A percentile compares a stretch with the other conserved stretches of the same genome.
These are phyloP conservation scores for Aspergillus bridgeri DNA, from an alignment of 495 filamentous ascomycete genomes.

Conservation along the genomic window DNA sequence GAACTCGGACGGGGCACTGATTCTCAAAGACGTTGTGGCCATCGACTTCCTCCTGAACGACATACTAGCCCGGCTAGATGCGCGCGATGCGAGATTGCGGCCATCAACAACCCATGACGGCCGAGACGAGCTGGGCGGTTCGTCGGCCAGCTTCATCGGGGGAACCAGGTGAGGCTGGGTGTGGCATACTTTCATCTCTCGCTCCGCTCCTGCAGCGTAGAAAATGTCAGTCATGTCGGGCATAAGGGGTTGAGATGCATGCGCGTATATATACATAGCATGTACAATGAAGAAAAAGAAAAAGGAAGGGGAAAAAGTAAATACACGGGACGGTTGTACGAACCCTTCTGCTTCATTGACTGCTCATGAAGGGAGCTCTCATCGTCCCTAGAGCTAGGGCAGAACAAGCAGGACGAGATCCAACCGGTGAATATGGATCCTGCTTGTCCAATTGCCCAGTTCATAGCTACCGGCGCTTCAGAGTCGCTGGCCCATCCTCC, in stretches of 20 bases:
- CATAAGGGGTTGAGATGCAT: neutral
- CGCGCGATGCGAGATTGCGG: conserved; percentile 43
- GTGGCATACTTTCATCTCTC: conserved; percentile 47
- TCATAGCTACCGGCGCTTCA: conserved; percentile 45
- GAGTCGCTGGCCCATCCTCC: conserved; percentile 30
- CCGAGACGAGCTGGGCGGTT: conserved; percentile 35
- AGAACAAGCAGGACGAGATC: conserved; percentile 42
- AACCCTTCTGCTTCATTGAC: conserved; percentile 28
- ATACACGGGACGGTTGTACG: neutral
- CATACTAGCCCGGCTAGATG: conserved; percentile 51
- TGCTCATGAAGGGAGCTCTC: conserved; percentile 22
- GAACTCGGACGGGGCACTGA: conserved; percentile 54
- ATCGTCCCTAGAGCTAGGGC: conserved; percentile 26
- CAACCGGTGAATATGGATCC: conserved; percentile 42
- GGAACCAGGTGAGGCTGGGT: conserved; percentile 49
- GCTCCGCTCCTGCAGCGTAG: conserved; percentile 30
- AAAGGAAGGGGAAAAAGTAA: neutral
- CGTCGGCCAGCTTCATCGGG: conserved; percentile 42
- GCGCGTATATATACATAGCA: conserved; percentile 6
- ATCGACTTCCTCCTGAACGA: conserved; percentile 44
- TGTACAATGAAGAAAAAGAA: neutral
- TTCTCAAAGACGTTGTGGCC: conserved; percentile 32
- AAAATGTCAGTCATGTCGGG: conserved; percentile 6
- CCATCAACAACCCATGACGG: conserved; percentile 41
- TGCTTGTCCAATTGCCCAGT: conserved; percentile 41